phyloP scores from a whole-genome alignment of 2,329 filamentous ascomycete species.

The Beauveria sp. region DNA sequence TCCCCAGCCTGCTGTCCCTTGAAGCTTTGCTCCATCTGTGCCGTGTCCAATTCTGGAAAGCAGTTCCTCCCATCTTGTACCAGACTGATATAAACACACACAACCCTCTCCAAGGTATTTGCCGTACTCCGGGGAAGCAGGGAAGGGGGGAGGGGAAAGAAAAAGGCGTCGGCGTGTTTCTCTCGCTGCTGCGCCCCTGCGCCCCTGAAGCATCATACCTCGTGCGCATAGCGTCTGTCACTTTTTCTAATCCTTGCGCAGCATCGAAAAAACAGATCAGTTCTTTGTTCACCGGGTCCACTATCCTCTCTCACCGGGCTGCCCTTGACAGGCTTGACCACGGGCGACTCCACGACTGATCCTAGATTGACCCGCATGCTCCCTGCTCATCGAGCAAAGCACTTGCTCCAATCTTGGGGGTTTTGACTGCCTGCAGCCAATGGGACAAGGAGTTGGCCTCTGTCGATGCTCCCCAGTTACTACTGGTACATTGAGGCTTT shows the following conservation, averaged over 20 bases:
- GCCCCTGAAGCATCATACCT: background rate
- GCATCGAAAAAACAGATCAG: background rate
- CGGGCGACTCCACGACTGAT: conserved; percentile 3
- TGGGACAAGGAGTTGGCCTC: background rate
- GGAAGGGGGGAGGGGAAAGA: too few species aligned
- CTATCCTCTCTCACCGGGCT: conserved; percentile 5
- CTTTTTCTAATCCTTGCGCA: background rate
- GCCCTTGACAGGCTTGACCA: background rate
- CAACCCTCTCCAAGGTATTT: too few species aligned
- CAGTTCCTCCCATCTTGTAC: too few species aligned
- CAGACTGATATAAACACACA: too few species aligned
- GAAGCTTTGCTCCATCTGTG: too few species aligned
- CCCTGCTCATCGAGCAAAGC: background rate
- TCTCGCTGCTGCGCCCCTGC: background rate
- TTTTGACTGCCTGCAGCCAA: background rate
- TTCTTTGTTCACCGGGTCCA: conserved; percentile 11
- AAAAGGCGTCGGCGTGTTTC: too few species aligned
- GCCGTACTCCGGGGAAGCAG: too few species aligned
- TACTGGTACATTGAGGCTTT: background rate
- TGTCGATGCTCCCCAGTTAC: background rate
- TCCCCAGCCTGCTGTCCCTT: too few species aligned
- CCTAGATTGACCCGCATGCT: conserved; percentile 10
- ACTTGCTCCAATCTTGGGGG: background rate
- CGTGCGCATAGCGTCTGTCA: background rate
- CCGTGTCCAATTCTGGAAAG: too few species aligned